Evolutionary conservation across 768 basidiomycete species (phyloP).

Genomic region (Lentinula lateritia): DNA sequence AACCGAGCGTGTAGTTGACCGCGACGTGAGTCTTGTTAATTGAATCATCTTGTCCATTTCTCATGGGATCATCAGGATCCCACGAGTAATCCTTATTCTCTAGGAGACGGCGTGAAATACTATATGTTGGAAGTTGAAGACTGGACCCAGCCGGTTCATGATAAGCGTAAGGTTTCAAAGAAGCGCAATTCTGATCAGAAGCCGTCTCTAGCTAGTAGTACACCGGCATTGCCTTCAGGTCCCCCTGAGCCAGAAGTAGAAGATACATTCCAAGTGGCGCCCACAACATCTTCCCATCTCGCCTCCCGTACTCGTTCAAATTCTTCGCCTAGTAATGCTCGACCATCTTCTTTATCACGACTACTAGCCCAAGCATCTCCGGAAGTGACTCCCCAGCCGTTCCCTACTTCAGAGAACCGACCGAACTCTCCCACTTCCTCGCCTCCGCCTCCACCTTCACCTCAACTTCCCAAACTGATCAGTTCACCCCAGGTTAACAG

Average conservation of each 20-base stretch:
- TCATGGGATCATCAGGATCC: conserved; percentile 50
- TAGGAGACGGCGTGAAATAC: conserved; percentile 86
- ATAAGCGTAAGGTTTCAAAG: conserved; percentile 53
- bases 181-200: conserved; percentile 36
- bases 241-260: conserved; percentile 71
- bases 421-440: conserved; percentile 30
- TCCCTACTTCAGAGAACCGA: conserved; percentile 15
- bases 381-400: conserved; percentile 21
- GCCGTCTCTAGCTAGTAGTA: conserved; percentile 20
- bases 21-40: conserved; percentile 45
- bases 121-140: conserved; percentile 93
- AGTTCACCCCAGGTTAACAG: conserved; percentile 29
- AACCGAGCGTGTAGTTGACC: conserved; percentile 78
- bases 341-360: conserved; percentile 76
- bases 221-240: conserved; percentile 47
- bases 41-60: not conserved
- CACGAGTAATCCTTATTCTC: conserved; percentile 80
- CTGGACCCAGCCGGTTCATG: conserved; percentile 76
- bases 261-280: conserved; percentile 61
- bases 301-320: conserved; percentile 57
- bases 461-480: conserved; percentile 27
- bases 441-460: conserved; percentile 32
- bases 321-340: conserved; percentile 56
- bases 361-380: conserved; percentile 68
- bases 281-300: conserved; percentile 62